Conservation (phyloP, 2,329 filamentous ascomycete species). For the Penicillium sp. region DNA sequence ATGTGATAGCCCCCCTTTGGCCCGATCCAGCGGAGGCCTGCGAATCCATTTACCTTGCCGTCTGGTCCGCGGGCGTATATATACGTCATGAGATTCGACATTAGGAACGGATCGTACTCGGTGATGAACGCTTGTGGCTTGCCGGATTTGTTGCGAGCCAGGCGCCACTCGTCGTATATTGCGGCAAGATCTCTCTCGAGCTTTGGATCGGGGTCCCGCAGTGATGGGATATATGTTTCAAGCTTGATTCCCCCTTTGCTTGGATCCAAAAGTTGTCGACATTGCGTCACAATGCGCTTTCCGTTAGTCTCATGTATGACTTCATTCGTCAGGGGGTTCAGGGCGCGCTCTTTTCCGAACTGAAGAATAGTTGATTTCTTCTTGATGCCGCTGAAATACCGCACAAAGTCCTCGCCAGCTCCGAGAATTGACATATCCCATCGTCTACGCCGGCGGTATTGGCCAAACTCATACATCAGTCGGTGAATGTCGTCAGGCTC, state of each 20-base stretch:
- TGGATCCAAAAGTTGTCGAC: conserved; percentile 42
- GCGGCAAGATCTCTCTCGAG: conserved; percentile 39
- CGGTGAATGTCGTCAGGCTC: conserved; percentile 27
- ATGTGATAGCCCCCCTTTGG: conserved; percentile 46
- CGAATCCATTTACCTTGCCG: conserved; percentile 42
- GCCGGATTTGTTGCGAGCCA: conserved; percentile 36
- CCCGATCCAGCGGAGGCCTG: conserved; percentile 44
- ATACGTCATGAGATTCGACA: conserved; percentile 47
- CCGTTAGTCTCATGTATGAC: conserved; percentile 41
- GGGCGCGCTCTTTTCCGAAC: conserved; percentile 45
- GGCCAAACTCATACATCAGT: conserved; percentile 42
- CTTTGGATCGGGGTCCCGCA: conserved; percentile 32
- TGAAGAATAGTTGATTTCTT: conserved; percentile 42
- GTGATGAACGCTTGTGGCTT: conserved; percentile 45
- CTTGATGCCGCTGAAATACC: conserved; percentile 30
- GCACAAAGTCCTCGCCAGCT: conserved; percentile 38
- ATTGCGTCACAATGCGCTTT: conserved; percentile 45
- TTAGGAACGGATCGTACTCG: conserved; percentile 46
- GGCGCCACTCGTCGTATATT: conserved; percentile 47
- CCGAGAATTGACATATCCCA: conserved; percentile 45
- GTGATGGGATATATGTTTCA: conserved; percentile 40
- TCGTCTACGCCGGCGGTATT: conserved; percentile 35
- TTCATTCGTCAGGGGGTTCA: conserved; percentile 48
- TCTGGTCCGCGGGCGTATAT: conserved; percentile 41
- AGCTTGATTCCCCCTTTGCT: conserved; percentile 40